Percentiles rank a stretch among this genome's conserved stretches.
phyloP scores from a whole-genome alignment of 192 early-diverging fungal genomes.

The Phycomyces blakesleeanus region DNA sequence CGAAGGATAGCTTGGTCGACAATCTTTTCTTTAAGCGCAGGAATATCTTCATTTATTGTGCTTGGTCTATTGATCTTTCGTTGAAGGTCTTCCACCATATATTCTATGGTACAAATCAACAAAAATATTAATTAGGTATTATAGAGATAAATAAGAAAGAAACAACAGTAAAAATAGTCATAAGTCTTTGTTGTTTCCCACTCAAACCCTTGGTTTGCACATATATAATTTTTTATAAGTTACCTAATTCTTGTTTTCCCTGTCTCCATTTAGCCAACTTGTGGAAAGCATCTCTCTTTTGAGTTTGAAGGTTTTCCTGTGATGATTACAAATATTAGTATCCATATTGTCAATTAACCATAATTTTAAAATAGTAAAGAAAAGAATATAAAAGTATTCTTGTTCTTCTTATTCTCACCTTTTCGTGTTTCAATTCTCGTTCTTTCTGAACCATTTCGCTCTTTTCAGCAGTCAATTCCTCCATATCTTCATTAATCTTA shows the following conservation, averaged over 20 bases:
- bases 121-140: no score
- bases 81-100: conserved; percentile 4
- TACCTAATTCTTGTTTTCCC: neutral
- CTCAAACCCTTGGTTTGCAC: no score
- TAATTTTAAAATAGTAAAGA: no score
- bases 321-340: no score
- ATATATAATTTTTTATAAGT: no score
- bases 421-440: conserved; percentile 12
- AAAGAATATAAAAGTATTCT: no score
- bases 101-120: neutral
- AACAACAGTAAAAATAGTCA: no score
- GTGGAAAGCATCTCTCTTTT: conserved; percentile 6
- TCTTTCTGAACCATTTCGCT: neutral
- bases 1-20: conserved; percentile 16
- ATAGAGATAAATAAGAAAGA: no score
- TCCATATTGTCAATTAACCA: no score
- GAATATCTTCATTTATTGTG: conserved; percentile 9
- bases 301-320: neutral
- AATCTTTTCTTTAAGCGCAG: conserved; percentile 20
- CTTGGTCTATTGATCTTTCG: neutral
- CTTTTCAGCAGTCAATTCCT: conserved; percentile 38
- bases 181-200: no score
- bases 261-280: neutral
- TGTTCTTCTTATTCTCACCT: neutral
- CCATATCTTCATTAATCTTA: conserved; percentile 25